Conservation (phyloP, 148 eudicot species). For the Simmondsia chinensis region DNA sequence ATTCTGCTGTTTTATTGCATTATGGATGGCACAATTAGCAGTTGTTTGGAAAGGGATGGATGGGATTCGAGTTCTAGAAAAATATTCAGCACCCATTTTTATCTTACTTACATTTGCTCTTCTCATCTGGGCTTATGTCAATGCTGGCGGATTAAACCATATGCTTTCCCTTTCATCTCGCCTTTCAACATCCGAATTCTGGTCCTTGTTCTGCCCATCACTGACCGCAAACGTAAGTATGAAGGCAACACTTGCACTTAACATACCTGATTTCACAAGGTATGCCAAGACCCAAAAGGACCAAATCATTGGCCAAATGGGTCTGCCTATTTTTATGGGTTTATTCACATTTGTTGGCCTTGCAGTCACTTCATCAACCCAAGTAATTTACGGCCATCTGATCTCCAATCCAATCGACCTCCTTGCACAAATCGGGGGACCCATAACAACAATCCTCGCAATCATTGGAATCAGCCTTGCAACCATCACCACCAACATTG, state of each 20-base stretch:
- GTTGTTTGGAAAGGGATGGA: slow-evolving; percentile 85
- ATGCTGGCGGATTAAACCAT: slow-evolving; percentile 70
- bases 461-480: slow-evolving; percentile 85
- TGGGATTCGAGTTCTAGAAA: slow-evolving; percentile 73
- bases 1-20: slow-evolving; percentile 59
- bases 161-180: slow-evolving; percentile 66
- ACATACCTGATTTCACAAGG: slow-evolving; percentile 95
- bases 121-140: slow-evolving; percentile 74
- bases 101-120: slow-evolving; percentile 53
- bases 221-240: slow-evolving; percentile 92
- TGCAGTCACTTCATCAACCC: slow-evolving; percentile 84
- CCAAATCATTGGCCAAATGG: slow-evolving; percentile 74
- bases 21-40: slow-evolving; percentile 72
- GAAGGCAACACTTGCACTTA: slow-evolving; percentile 83
- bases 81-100: slow-evolving; percentile 80
- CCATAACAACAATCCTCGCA: slow-evolving; percentile 45
- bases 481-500: slow-evolving; percentile 85
- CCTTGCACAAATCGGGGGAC: slow-evolving; percentile 71
- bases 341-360: slow-evolving; percentile 85
- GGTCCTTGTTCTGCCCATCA: slow-evolving; percentile 81
- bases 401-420: slow-evolving; percentile 81
- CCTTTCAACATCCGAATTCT: slow-evolving; percentile 50
- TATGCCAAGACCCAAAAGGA: slow-evolving; percentile 66
- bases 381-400: slow-evolving; percentile 59
- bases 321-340: slow-evolving; percentile 89